phyloP scores from a whole-genome alignment of 1,139 yeast genomes.

The Schwanniomyces etchellsii region DNA sequence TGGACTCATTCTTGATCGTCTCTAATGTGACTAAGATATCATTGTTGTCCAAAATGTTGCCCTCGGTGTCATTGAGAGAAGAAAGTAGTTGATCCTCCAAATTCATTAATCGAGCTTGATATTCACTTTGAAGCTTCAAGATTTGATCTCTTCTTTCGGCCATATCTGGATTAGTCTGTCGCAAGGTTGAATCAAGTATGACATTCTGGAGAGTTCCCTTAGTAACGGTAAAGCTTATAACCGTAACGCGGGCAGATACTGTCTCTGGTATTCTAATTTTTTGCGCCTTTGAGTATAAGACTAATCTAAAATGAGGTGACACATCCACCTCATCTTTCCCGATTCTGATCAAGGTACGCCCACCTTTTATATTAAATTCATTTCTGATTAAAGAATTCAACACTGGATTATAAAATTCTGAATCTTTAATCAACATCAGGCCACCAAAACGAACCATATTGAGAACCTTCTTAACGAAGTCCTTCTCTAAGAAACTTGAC shows the following conservation, averaged over 20 bases:
- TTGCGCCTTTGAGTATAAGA: constrained; percentile 58
- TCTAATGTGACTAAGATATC: constrained; percentile 57
- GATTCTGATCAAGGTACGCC: constrained; percentile 55
- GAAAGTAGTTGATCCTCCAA: constrained; percentile 61
- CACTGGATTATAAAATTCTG: constrained; percentile 75
- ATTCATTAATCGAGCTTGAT: constrained; percentile 44
- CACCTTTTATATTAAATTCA: constrained; percentile 65
- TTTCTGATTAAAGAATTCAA: constrained; percentile 55
- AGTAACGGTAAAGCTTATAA: constrained; percentile 71
- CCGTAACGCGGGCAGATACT: constrained; percentile 54
- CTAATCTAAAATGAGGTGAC: constrained; percentile 57
- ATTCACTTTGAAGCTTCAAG: constrained; percentile 53
- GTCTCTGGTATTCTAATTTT: constrained; percentile 44
- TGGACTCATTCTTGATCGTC: constrained; percentile 57
- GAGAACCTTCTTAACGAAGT: constrained; percentile 65
- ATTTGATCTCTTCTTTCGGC: constrained; percentile 54
- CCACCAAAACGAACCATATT: constrained; percentile 86
- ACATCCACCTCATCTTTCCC: constrained; percentile 66
- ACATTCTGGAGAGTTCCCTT: constrained; percentile 60
- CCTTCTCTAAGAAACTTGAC: constrained; percentile 71
- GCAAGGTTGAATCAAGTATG: constrained; percentile 53
- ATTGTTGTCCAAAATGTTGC: constrained; percentile 66
- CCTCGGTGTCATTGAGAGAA: constrained; percentile 52
- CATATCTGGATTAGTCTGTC: constrained; percentile 58
- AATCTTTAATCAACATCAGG: constrained; percentile 63